These are phyloP conservation scores for Epichloe sylvatica DNA, from an alignment of 2,329 filamentous ascomycete genomes.

Conservation along the genomic window DNA sequence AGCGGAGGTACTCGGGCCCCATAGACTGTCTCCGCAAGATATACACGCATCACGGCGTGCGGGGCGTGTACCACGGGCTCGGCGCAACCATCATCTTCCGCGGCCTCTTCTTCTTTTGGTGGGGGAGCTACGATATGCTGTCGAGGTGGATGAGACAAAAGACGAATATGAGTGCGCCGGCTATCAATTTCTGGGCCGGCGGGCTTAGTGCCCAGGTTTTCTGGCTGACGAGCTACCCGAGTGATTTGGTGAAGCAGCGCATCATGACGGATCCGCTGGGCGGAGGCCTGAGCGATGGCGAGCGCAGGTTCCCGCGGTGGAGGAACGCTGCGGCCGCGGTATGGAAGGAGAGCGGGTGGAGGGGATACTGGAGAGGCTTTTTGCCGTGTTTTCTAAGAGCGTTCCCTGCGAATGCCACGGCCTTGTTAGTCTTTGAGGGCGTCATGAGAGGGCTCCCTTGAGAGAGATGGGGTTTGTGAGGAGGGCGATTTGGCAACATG, in stretches of 20 bases:
- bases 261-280: slow-evolving; percentile 93
- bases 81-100: slow-evolving; percentile 76
- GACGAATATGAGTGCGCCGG: slow-evolving; percentile 60
- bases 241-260: slow-evolving; percentile 86
- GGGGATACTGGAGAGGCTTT: slow-evolving; percentile 88
- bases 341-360: slow-evolving; percentile 60
- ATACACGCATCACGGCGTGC: slow-evolving; percentile 55
- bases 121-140: slow-evolving; percentile 88
- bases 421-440: slow-evolving; percentile 82
- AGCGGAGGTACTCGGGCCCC: slow-evolving; percentile 72
- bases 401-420: slow-evolving; percentile 92
- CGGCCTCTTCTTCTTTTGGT: slow-evolving; percentile 95
- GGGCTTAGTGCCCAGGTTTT: slow-evolving; percentile 87
- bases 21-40: slow-evolving; percentile 70
- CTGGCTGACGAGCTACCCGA: slow-evolving; percentile 85
- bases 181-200: slow-evolving; percentile 94
- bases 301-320: slow-evolving; percentile 60
- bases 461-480: not conserved
- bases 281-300: slow-evolving; percentile 51
- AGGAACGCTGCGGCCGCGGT: slow-evolving; percentile 64
- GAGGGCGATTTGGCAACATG: not conserved
- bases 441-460: slow-evolving; percentile 56
- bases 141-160: slow-evolving; percentile 51
- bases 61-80: slow-evolving; percentile 76
- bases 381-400: slow-evolving; percentile 84